These are phyloP conservation scores for Fraxinus ornus DNA, from an alignment of 305 asterid genomes.

Conservation along the genomic window DNA sequence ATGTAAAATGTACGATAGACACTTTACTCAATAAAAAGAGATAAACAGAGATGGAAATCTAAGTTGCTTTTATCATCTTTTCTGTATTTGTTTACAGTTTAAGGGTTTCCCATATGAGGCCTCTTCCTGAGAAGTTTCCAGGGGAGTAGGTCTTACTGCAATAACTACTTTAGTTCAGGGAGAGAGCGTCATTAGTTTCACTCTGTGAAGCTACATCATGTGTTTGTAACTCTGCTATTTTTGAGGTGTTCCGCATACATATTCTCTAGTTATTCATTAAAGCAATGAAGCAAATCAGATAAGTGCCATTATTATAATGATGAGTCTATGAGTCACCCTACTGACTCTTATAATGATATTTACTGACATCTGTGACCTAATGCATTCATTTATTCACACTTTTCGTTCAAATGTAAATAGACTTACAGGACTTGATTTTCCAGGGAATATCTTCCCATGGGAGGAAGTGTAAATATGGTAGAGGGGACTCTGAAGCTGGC, in stretches of 20 bases:
- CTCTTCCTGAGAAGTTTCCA: neutral
- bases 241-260: neutral
- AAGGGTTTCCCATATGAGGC: neutral
- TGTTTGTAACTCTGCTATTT: neutral
- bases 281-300: neutral
- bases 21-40: neutral
- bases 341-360: neutral
- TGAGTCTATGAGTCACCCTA: neutral
- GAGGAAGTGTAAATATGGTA: constrained; percentile 81
- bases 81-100: neutral
- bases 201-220: neutral
- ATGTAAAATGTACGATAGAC: neutral
- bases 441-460: constrained; percentile 99
- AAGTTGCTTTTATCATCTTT: neutral
- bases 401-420: constrained; percentile 13
- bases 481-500: constrained; percentile 88
- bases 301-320: neutral
- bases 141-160: neutral
- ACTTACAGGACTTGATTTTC: constrained; percentile 17
- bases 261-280: neutral
- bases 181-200: neutral
- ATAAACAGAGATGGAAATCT: neutral
- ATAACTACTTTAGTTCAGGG: neutral
- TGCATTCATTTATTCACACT: neutral
- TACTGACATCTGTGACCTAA: neutral